Conservation (phyloP, 164 flowering plant species). For the Piper longum region DNA sequence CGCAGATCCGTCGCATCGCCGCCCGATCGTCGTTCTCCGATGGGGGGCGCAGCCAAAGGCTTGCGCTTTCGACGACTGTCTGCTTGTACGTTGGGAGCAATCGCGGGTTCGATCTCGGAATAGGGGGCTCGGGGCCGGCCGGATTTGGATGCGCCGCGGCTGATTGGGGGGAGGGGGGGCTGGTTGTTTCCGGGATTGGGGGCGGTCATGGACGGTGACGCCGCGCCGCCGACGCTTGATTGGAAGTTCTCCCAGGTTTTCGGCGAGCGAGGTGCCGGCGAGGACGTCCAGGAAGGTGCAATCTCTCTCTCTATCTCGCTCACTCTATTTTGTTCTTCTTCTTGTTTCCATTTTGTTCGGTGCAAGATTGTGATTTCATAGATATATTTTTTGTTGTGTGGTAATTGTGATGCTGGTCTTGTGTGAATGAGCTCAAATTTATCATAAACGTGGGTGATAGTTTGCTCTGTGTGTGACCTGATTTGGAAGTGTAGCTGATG, state of each 20-base stretch:
- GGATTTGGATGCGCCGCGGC: constrained; percentile 6
- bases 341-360: not conserved
- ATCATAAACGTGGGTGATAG: no score
- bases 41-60: not conserved
- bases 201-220: constrained; percentile 16
- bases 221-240: constrained; percentile 40
- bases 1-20: no score
- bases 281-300: constrained; percentile 80
- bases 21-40: no score
- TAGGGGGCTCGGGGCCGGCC: not conserved
- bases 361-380: no score
- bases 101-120: not conserved
- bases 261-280: constrained; percentile 74
- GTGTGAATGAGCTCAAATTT: no score
- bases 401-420: not conserved
- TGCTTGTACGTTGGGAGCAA: not conserved
- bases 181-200: constrained; percentile 36
- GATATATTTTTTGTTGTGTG: no score
- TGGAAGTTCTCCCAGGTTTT: constrained; percentile 92
- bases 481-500: no score
- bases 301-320: not conserved
- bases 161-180: constrained; percentile 11
- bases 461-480: no score
- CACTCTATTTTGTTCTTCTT: not conserved
- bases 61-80: not conserved